Base-by-base conservation (phyloP, 768 basidiomycete genomes). In the Tricholoma flavovirens region DNA sequence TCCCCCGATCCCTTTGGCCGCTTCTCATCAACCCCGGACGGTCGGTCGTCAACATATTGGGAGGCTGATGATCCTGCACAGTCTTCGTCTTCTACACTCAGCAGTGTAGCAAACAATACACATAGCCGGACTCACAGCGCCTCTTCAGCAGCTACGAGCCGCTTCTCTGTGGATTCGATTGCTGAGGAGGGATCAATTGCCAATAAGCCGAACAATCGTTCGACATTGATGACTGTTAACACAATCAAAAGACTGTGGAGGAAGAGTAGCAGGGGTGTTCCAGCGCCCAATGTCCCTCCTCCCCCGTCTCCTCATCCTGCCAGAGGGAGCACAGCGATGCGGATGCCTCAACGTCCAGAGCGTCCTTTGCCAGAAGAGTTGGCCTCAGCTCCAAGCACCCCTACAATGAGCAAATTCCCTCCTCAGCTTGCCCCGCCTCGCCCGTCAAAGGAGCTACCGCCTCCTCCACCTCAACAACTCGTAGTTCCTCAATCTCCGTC, bases 1-100 rank as follows among this genome's bases (percentile, higher is more conserved):
- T 88, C 88, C 9, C 87, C 90, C 7, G 90, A 92, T 71, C 90
- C 90, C 24, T 91, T 92, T 64, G 84, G 86, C 10, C 79, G 88
- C 24, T 86, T 80, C 62, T 76, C 88, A 30, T 89, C 87, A 2
- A 61, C 73, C 15, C 67, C 74, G 26, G 38, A 62, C 49, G 61
- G 60, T 55, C 68, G 70, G 33, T 62, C 75, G 29, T 66, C 71
- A 32, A 64, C 74, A 4, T 75, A 79, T 56, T 81, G 82, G 81
- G 79, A 81, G 17, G 61, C 66, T 24, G 63, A 66, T 26, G 64
- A 51, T 7, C 14, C 56, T 11, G 19, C 56, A 15, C 46, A 49
- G 24, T 17, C 46, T 10, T 17, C 46, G 8, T 49, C 45, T 46
- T 46, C 46, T 30, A 55, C 63, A 19, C 30, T 54, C 3, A 54